Evolutionary conservation across 148 eudicot genomes (phyloP), one percentile per base, ranked within the genome.

Genomic region (Vaccinium corymbosum): DNA sequence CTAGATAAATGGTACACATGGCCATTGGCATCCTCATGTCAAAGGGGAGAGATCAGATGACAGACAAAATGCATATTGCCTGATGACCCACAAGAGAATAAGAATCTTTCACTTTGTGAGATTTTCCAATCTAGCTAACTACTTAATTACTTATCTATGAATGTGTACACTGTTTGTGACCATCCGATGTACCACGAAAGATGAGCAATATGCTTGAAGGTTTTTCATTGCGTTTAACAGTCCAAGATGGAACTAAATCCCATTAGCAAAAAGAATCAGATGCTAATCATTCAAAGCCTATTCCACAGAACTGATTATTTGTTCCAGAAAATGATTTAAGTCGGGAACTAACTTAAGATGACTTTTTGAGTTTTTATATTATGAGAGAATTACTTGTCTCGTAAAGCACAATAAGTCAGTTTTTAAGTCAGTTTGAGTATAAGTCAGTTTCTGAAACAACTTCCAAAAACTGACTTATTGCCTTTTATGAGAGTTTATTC

Each of bases 41-140:
- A 29, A 84, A 70, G 83, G 38, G 29, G 25, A 62, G 62, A 17
- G 32, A 29, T 29, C 32, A 32, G 29, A 76, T 73, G 84, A 50
- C 81, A 82, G 85, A 86, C 81, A 86, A 15, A 84, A 64, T 71
- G 84, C 81, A 86, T 78, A 66, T 83, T 80, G 57, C 15, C n/a
- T 79, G 29, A 83, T 62, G 88, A 55, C 85, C 81, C 78, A 64
- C 81, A 50, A 70, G 38, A 83, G 86, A 80, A 80, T 80, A 80
- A 57, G 80, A 83, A 83, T 78, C 72, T 86, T 75, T 2, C 80
- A 61, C 86, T 86, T 86, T 86, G 52, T 76, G 75, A 35, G 86
- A 86, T 83, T 46, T 80, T 83, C 50, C 80, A 72, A 83, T 83
- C 83, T 52, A 86, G 15, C 35, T 50, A 70, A 16, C 12, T 59